phyloP scores from a whole-genome alignment of 495 filamentous ascomycete species.

The Talaromyces ruber region DNA sequence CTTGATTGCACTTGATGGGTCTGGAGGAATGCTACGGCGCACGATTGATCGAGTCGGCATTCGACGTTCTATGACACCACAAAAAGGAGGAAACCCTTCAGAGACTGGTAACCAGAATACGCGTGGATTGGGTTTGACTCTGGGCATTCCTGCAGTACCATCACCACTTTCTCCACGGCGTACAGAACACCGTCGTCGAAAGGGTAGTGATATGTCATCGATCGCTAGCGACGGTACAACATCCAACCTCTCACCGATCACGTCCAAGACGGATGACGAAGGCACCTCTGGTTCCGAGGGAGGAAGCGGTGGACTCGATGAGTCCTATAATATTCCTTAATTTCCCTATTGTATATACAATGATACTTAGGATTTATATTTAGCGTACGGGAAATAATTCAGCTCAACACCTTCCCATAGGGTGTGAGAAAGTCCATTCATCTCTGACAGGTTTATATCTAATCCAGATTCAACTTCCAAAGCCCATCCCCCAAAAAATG shows the following conservation, averaged over 20 bases:
- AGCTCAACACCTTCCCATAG: neutral
- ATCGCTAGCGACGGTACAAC: conserved; percentile 3
- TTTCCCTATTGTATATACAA: conserved; percentile 9
- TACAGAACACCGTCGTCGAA: neutral
- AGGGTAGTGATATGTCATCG: conserved; percentile 8
- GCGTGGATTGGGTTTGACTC: conserved; percentile 32
- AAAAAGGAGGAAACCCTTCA: neutral
- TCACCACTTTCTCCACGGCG: conserved; percentile 24
- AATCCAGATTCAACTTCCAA: conserved; percentile 74
- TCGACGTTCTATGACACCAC: conserved; percentile 9
- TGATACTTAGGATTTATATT: neutral
- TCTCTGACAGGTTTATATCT: conserved; percentile 10
- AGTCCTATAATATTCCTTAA: conserved; percentile 3
- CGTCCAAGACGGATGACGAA: conserved; percentile 6
- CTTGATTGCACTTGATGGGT: conserved; percentile 82
- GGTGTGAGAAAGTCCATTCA: neutral
- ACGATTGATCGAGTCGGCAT: conserved; percentile 64
- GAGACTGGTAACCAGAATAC: conserved; percentile 19
- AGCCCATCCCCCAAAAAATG: conserved; percentile 94
- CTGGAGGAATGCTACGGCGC: conserved; percentile 70
- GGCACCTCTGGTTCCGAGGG: conserved; percentile 20
- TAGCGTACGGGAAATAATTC: neutral
- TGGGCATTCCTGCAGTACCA: conserved; percentile 19
- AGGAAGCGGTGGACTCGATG: conserved; percentile 10
- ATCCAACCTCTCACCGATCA: conserved; percentile 2